A percentile compares a stretch with the other conserved stretches of the same genome.
These are phyloP conservation scores for Remersonia thermophila DNA, from an alignment of 2,329 filamentous ascomycete species.

Conservation along the genomic window DNA sequence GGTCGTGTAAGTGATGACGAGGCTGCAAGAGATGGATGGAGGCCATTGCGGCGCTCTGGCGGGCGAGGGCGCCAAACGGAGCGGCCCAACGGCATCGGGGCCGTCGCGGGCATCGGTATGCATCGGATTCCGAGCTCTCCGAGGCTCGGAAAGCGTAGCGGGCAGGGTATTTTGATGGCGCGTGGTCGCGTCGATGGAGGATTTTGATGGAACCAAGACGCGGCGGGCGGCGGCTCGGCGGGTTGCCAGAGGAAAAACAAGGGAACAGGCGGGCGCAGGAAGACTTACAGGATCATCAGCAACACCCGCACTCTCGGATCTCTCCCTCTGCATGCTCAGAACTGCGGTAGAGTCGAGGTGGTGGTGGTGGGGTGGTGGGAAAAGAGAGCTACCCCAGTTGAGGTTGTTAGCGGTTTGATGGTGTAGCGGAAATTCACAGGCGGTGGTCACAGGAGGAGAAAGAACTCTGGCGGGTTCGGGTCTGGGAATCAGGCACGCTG, in stretches of 20 bases:
- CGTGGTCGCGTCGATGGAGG: no score
- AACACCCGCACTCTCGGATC: conserved; percentile 19
- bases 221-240: conserved; percentile 19
- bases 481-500: conserved; percentile 4
- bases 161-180: conserved; percentile 20
- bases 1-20: conserved; percentile 32
- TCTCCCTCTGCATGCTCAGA: conserved; percentile 1
- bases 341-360: conserved; percentile 10
- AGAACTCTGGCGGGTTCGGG: conserved; percentile 15
- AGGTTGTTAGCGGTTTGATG: conserved; percentile 14
- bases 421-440: conserved; percentile 21
- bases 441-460: conserved; percentile 18
- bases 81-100: conserved; percentile 19
- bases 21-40: conserved; percentile 32
- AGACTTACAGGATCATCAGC: conserved; percentile 40
- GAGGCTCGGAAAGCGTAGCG: conserved; percentile 8
- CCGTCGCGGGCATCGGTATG: conserved; percentile 24
- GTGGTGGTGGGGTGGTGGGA: conserved; percentile 17
- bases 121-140: conserved; percentile 23
- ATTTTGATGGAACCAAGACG: conserved; percentile 23
- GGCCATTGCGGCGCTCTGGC: conserved; percentile 30
- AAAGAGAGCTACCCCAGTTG: conserved; percentile 13
- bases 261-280: conserved; percentile 8
- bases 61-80: conserved; percentile 13
- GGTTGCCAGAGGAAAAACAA: conserved; percentile 18